Evolutionary conservation across 495 filamentous ascomycete species (phyloP).

Genomic region (Hyaloscypha variabilis): DNA sequence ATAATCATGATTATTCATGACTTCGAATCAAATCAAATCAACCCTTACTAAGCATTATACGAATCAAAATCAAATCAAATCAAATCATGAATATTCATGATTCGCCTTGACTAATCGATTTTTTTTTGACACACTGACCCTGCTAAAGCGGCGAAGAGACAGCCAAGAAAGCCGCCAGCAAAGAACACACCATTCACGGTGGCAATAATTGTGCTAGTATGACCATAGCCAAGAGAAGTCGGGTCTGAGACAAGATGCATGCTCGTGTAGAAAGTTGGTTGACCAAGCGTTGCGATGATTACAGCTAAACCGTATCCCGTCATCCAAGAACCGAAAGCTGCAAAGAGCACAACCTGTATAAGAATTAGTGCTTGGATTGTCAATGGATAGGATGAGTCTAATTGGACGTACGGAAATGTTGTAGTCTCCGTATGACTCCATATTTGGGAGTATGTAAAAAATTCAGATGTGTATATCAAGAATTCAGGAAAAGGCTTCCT

Average conservation of each 20-base stretch:
- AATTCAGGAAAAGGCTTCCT: too few relatives aligned
- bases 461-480: too few relatives aligned
- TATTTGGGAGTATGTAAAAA: background rate
- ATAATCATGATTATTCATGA: too few relatives aligned
- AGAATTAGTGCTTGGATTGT: background rate
- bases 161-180: conserved; percentile 31
- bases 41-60: too few relatives aligned
- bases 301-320: conserved; percentile 32
- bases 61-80: too few relatives aligned
- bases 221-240: conserved; percentile 5
- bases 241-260: conserved; percentile 30
- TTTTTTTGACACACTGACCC: too few relatives aligned
- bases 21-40: too few relatives aligned
- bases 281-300: conserved; percentile 31
- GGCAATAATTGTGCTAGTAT: conserved; percentile 32
- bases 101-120: too few relatives aligned
- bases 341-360: conserved; percentile 12
- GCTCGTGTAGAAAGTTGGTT: conserved; percentile 33
- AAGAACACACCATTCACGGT: conserved; percentile 38
- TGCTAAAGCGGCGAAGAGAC: conserved; percentile 22
- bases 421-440: conserved; percentile 15
- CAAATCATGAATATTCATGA: too few relatives aligned
- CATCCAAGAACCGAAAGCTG: conserved; percentile 24
- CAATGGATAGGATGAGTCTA: background rate
- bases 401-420: conserved; percentile 16